Percentiles rank a stretch among this genome's conserved stretches.
phyloP scores from a whole-genome alignment of 176 grass and related monocot species.

The Neostapfia colusana region DNA sequence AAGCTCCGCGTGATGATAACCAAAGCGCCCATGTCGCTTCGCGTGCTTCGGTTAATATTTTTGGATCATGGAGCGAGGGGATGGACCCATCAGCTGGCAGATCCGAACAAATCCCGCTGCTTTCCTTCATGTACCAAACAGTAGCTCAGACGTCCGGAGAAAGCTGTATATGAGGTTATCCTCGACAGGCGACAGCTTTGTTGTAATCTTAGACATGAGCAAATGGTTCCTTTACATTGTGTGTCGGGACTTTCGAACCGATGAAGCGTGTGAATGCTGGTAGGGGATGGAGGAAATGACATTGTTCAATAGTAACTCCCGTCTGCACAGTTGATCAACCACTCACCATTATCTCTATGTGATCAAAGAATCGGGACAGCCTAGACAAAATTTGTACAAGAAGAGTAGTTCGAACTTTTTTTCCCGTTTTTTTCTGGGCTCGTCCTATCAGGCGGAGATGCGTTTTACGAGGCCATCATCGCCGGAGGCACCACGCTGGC shows the following conservation, averaged over 20 bases:
- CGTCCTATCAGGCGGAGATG: not conserved
- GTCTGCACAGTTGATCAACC: constrained; percentile 49
- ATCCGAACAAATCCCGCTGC: constrained; percentile 31
- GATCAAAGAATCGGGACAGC: constrained; percentile 47
- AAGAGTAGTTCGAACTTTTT: too few species aligned
- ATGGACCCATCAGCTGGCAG: constrained; percentile 2
- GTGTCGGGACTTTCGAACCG: not conserved
- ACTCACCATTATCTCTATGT: constrained; percentile 27
- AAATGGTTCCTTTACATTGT: too few species aligned
- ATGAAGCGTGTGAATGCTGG: not conserved
- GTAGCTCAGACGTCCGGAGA: constrained; percentile 28
- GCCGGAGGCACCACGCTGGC: constrained; percentile 50
- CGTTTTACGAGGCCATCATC: constrained; percentile 46
- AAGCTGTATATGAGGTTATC: not conserved
- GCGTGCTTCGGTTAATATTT: not conserved
- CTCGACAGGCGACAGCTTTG: not conserved
- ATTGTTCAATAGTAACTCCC: constrained; percentile 9
- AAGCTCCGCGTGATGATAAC: constrained; percentile 33
- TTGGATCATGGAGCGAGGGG: constrained; percentile 32
- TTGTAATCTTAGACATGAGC: not conserved
- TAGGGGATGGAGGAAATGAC: not conserved
- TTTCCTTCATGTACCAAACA: constrained; percentile 26
- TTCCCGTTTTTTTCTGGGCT: too few species aligned
- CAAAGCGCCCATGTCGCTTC: constrained; percentile 35
- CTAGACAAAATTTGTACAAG: constrained; percentile 39